Evolutionary conservation across 257 asterid species (phyloP), one percentile per base, ranked within the genome.

Genomic region (Phtheirospermum japonicum): DNA sequence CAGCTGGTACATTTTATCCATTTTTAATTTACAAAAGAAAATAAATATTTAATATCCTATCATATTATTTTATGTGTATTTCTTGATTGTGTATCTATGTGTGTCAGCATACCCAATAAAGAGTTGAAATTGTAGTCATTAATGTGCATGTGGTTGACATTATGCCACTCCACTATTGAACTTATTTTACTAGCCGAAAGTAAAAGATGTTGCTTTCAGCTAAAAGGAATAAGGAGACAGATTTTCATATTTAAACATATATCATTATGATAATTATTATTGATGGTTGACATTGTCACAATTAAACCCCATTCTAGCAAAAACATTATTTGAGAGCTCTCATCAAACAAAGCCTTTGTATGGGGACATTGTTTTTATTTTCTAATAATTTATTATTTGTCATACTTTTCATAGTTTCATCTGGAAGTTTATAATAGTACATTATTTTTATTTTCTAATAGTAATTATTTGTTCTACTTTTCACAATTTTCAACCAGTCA

Each of bases 101-200:
- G 4, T 57, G 49, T 32, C 52, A 46, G 28, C 32, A 26, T 19
- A 46, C 19, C 28, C 23, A 3, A n/a, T n/a, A 48, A 61, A 20
- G 10, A 0, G n/a, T 59, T 64, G 59, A 71, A 55, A 11, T 45
- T 36, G 59, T 67, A 23, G 28, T 36, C 32, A 67, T 63, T 52
- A 33, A 54, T 52, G 52, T 63, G 57, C 68, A 70, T 62, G 71
- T 57, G 73, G 46, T 33, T 11, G 49, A 53, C 68, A 57, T 39
- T 42, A 63, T 43, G 50, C 12, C 28, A 57, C 61, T 23, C 62
- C 73, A 66, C 59, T 30, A 36, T 67, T 63, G 9, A 36, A 10
- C 34, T 51, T 39, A 39, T 39, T 39, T 39, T 39, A 49, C 16
- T 8, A 32, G 16, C 70, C 70, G 72, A 76, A 76, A 64, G 70